Evolutionary conservation across 2,329 filamentous ascomycete genomes (phyloP).

Genomic region (Alternaria consortialis): DNA sequence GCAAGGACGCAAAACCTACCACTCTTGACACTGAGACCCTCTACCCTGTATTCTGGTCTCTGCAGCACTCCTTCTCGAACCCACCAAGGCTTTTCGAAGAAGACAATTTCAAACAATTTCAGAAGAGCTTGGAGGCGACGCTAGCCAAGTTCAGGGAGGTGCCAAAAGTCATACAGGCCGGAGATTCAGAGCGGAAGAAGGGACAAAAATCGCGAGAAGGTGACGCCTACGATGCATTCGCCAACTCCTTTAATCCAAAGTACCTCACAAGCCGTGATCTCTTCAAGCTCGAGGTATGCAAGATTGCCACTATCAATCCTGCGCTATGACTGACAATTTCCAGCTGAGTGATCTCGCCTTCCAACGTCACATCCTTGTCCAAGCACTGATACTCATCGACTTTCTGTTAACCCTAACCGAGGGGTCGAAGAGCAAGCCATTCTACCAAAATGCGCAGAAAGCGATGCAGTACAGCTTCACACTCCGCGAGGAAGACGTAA

Average conservation of each 20-base stretch:
- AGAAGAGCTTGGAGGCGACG: conserved; percentile 68
- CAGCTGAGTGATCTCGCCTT: conserved; percentile 94
- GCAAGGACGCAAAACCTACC: conserved; percentile 56
- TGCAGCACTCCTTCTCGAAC: conserved; percentile 91
- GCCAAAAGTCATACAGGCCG: conserved; percentile 73
- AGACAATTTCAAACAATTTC: conserved; percentile 72
- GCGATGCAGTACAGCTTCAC: conserved; percentile 84
- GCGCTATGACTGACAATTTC: conserved; percentile 39
- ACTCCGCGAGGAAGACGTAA: conserved; percentile 83
- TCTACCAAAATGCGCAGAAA: conserved; percentile 77
- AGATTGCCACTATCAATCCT: conserved; percentile 23
- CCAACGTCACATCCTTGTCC: conserved; percentile 90
- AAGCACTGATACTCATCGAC: conserved; percentile 92
- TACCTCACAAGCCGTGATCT: conserved; percentile 97
- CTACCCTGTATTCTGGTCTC: conserved; percentile 92
- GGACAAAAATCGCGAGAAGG: conserved; percentile 68
- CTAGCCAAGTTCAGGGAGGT: conserved; percentile 78
- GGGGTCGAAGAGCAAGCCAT: conserved; percentile 80
- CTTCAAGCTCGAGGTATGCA: conserved; percentile 86
- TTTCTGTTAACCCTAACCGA: conserved; percentile 91
- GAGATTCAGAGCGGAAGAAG: conserved; percentile 69
- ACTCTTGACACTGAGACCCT: conserved; percentile 73
- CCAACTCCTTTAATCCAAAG: conserved; percentile 90
- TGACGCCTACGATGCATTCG: conserved; percentile 68
- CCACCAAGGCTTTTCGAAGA: conserved; percentile 82